A percentile compares a stretch with the other conserved stretches of the same genome.
Conservation (phyloP, 352 stramenopile species). For the Phytophthora hybrid region DNA sequence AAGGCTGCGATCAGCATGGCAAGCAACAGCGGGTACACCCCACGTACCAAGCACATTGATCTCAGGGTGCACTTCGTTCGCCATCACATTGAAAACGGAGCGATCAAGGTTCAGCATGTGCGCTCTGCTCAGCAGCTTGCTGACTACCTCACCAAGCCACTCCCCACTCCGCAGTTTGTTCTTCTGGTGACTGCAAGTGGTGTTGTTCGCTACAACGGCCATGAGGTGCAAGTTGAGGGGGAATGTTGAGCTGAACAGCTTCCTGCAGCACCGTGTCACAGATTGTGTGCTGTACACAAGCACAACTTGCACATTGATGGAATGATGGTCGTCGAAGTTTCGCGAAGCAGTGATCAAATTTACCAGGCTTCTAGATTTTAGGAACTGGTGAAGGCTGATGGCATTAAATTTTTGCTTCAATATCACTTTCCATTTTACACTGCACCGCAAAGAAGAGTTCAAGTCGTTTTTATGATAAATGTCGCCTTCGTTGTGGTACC, state of each 20-base stretch:
- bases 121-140: not conserved
- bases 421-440: not conserved
- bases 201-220: not conserved
- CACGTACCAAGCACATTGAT: conserved; percentile 19
- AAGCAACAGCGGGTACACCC: conserved; percentile 7
- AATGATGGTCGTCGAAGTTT: too few species aligned
- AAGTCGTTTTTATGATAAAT: too few species aligned
- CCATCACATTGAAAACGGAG: conserved; percentile 7
- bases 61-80: conserved; percentile 20
- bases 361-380: not conserved
- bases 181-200: conserved; percentile 2
- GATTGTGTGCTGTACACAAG: not conserved
- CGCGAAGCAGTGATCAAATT: not conserved
- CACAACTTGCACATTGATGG: not conserved
- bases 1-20: conserved; percentile 20
- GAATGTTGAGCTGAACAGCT: not conserved
- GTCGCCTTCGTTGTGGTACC: too few species aligned
- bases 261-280: not conserved
- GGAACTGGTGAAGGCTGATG: not conserved
- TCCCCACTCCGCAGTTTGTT: conserved; percentile 7
- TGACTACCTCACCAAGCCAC: conserved; percentile 17
- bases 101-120: conserved; percentile 8
- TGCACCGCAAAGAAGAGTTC: too few species aligned
- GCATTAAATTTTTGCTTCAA: not conserved
- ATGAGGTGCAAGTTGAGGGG: conserved; percentile 21